Evolutionary conservation across 2,329 filamentous ascomycete genomes (phyloP), one percentile per base, ranked within the genome.

Genomic region (Penicillium janthinellum): DNA sequence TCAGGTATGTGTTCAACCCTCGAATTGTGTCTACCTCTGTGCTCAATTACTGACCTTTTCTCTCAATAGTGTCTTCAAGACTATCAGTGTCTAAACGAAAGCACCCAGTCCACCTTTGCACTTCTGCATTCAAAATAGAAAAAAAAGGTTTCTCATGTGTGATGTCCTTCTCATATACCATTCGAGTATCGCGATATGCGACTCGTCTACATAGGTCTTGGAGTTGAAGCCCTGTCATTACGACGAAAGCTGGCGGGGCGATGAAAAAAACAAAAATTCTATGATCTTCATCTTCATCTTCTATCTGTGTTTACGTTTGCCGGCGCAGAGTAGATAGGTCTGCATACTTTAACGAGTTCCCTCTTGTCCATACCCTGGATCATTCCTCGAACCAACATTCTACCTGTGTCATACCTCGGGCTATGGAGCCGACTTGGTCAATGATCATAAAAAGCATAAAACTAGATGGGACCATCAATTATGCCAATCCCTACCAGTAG

Each of bases 61-160:
- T 31, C 48, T 52, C 41, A 56, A 55, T 62, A 91, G 89, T 72
- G 87, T 92, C 51, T 91, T 93, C 78, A 88, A 90, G 75, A 93
- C 90, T 1, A 94, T 94, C 72, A 92, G 89, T 74, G 90, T 93
- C 57, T 93, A 83, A 17, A 12, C 38, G 25, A 41, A 8, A 3
- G 14, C n/a, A 37, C 38, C 7, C 4, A 15, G 17, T 28, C 37
- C 20, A 25, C 11, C 17, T n/a, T 34, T 35, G 10, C 28, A 20
- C 34, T 35, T 14, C 22, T 39, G 15, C 7, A n/a, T 25, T 20
- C 35, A 15, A 39, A 28, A 52, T 17, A 38, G 35, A 39, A 54
- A 54, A 61, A 63, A 65, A 64, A 20, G 2, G 54, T 58, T 34
- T 60, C 54, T 65, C 56, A 69, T 64, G 67, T 66, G 67, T 67